phyloP scores from a whole-genome alignment of 1,284 basidiomycete genomes.

The Abortiporus biennis region DNA sequence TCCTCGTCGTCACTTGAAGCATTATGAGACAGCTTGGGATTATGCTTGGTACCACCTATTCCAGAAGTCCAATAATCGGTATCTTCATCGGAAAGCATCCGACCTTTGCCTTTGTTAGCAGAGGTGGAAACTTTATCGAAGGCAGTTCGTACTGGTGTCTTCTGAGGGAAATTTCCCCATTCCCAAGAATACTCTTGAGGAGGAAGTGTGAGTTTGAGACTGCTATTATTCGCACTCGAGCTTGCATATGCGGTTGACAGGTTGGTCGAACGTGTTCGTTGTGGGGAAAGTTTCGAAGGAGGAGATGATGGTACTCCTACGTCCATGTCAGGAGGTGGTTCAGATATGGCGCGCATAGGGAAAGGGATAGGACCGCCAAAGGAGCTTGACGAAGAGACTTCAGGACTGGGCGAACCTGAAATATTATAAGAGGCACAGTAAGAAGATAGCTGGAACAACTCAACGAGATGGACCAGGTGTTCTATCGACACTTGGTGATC shows the following conservation, averaged over 20 bases:
- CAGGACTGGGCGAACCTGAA: constrained; percentile 13
- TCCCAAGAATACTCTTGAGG: constrained; percentile 74
- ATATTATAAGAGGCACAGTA: too few species aligned
- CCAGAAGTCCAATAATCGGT: constrained; percentile 5
- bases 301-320: too few species aligned
- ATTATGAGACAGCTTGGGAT: constrained; percentile 5
- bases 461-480: constrained; percentile 13
- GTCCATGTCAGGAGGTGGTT: constrained; percentile 43
- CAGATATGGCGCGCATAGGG: constrained; percentile 48
- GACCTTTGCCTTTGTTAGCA: constrained; percentile 18
- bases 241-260: too few species aligned
- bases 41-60: constrained; percentile 10
- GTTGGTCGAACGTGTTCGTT: too few species aligned
- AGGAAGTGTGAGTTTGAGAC: constrained; percentile 14
- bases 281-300: too few species aligned
- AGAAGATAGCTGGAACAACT: constrained; percentile 1
- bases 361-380: constrained; percentile 22
- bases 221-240: too few species aligned
- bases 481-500: constrained; percentile 6
- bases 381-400: constrained; percentile 13
- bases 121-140: constrained; percentile 31
- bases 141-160: constrained; percentile 53
- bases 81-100: constrained; percentile 13
- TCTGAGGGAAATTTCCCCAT: constrained; percentile 81
- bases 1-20: constrained; percentile 9